Evolutionary conservation across 2,329 filamentous ascomycete species (phyloP).

Genomic region (Ambrosiella cleistominuta): DNA sequence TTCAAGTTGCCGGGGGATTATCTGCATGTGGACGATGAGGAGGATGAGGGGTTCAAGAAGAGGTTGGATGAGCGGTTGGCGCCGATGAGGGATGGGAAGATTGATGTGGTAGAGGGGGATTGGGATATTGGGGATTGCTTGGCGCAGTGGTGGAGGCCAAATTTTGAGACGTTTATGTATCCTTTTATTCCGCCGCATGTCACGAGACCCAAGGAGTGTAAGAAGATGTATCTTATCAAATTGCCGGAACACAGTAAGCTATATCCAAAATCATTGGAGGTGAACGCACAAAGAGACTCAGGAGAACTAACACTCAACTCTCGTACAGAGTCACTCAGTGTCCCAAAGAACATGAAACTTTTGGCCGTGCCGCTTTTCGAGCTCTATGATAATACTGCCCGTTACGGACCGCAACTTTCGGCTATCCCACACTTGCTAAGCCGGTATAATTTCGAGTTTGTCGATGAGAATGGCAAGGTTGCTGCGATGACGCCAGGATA

Average conservation of each 20-base stretch:
- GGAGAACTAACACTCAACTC: conserved; percentile 14
- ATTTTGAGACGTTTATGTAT: conserved; percentile 99
- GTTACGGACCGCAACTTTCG: conserved; percentile 89
- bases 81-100: conserved; percentile 75
- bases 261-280: neutral
- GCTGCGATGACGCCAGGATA: conserved; percentile 69
- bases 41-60: conserved; percentile 85
- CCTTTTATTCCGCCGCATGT: conserved; percentile 94
- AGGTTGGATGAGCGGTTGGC: conserved; percentile 85
- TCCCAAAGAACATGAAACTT: conserved; percentile 99
- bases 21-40: conserved; percentile 72
- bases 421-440: conserved; percentile 91
- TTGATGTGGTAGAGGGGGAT: conserved; percentile 58
- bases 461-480: conserved; percentile 80
- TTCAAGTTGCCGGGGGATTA: conserved; percentile 98
- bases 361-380: conserved; percentile 93
- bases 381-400: conserved; percentile 88
- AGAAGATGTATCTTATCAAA: conserved; percentile 96
- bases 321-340: conserved; percentile 65
- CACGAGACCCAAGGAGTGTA: conserved; percentile 93
- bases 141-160: conserved; percentile 96
- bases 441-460: conserved; percentile 92
- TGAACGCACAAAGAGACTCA: neutral
- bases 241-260: conserved; percentile 71
- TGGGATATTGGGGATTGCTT: conserved; percentile 92